phyloP scores from a whole-genome alignment of 495 filamentous ascomycete species.

The Melanomma pulvis-pyrius region DNA sequence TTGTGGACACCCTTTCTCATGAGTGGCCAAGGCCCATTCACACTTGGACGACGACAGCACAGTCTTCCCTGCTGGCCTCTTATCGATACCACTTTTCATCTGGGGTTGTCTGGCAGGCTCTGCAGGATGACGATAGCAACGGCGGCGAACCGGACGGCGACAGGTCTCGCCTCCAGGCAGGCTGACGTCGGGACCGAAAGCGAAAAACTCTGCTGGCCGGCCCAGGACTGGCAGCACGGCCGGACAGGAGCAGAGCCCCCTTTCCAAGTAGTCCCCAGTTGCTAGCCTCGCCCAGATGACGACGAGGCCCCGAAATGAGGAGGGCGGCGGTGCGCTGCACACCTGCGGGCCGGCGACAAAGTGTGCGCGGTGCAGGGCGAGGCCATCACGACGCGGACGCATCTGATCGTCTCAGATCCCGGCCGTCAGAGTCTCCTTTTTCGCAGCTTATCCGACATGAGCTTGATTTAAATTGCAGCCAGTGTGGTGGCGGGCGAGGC shows the following conservation, averaged over 20 bases:
- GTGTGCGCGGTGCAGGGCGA: not conserved
- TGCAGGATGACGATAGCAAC: slow-evolving; percentile 18
- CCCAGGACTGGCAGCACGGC: not conserved
- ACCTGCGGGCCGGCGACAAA: not conserved
- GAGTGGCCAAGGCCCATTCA: not conserved
- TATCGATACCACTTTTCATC: not conserved
- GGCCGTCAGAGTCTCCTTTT: slow-evolving; percentile 27
- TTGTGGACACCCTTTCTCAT: slow-evolving; percentile 17
- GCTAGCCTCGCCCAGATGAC: slow-evolving; percentile 30
- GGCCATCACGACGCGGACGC: not conserved
- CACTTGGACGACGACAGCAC: not conserved
- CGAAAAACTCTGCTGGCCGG: slow-evolving; percentile 9
- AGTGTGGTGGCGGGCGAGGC: not conserved
- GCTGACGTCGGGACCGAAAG: not conserved
- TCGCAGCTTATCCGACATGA: slow-evolving; percentile 4
- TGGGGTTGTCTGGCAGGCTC: not conserved
- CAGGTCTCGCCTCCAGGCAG: slow-evolving; percentile 3
- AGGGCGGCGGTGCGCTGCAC: not conserved
- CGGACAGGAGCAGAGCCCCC: slow-evolving; percentile 3
- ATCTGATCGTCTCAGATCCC: slow-evolving; percentile 12
- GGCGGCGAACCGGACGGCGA: slow-evolving; percentile 5
- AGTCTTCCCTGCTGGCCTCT: not conserved
- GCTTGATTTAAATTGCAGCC: not conserved
- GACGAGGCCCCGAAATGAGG: not conserved
- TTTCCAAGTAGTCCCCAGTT: slow-evolving; percentile 11